A percentile compares a stretch with the other conserved stretches of the same genome.
These are phyloP conservation scores for Picea abies DNA, from an alignment of 83 land plant genomes.

Conservation along the genomic window DNA sequence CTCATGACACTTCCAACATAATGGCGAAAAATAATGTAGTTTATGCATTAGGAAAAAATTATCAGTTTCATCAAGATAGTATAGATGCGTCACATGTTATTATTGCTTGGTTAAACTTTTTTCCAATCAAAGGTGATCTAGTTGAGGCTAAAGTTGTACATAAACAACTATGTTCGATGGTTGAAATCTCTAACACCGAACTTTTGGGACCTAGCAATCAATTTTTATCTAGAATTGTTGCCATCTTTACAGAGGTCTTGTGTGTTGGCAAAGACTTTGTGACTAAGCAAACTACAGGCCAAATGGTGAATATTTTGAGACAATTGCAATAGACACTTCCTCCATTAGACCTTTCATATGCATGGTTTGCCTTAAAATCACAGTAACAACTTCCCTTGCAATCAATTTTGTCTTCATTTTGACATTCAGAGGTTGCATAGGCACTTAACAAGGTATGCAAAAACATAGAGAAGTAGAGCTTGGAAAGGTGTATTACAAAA, in stretches of 20 bases:
- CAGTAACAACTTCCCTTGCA: slow-evolving; percentile 45
- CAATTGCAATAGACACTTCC: slow-evolving; percentile 43
- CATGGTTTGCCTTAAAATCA: slow-evolving; percentile 46
- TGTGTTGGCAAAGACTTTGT: slow-evolving; percentile 37
- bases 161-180: slow-evolving; percentile 53
- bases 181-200: slow-evolving; percentile 46
- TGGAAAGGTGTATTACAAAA: no score
- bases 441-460: no score
- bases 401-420: slow-evolving; percentile 31
- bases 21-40: slow-evolving; percentile 58
- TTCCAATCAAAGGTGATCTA: slow-evolving; percentile 43
- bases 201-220: slow-evolving; percentile 50
- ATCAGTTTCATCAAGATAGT: slow-evolving; percentile 47
- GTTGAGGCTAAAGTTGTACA: slow-evolving; percentile 54
- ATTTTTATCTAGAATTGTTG: slow-evolving; percentile 38
- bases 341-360: slow-evolving; percentile 41
- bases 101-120: slow-evolving; percentile 45
- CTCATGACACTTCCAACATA: slow-evolving; percentile 35
- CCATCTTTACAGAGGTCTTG: slow-evolving; percentile 51
- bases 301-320: slow-evolving; percentile 41
- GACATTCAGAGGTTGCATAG: no score
- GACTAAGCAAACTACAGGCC: slow-evolving; percentile 32
- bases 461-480: no score
- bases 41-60: slow-evolving; percentile 50
- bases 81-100: slow-evolving; percentile 51